Evolutionary conservation across 352 stramenopile species (phyloP).

Genomic region (Phytophthora sansomeana): DNA sequence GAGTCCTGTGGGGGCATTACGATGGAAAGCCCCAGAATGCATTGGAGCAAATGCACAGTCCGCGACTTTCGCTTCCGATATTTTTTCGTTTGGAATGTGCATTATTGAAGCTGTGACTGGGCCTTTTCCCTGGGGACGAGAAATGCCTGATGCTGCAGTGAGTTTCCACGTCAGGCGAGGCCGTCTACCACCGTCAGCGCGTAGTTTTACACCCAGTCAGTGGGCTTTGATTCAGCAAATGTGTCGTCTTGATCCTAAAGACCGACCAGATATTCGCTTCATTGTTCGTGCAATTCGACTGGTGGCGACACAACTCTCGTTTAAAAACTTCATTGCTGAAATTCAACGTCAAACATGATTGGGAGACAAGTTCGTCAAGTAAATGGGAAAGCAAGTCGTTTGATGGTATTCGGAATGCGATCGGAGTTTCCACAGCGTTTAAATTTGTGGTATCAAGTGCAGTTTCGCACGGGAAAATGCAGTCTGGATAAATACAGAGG

Average conservation of each 20-base stretch:
- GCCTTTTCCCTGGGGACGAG: slow-evolving; percentile 16
- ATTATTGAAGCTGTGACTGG: slow-evolving; percentile 30
- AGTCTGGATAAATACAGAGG: background rate
- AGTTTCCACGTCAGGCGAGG: slow-evolving; percentile 19
- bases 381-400: background rate
- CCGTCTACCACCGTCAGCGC: background rate
- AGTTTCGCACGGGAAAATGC: background rate
- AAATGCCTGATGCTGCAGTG: slow-evolving; percentile 24
- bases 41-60: slow-evolving; percentile 11
- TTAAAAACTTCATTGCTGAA: slow-evolving; percentile 5
- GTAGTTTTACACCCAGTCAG: slow-evolving; percentile 20
- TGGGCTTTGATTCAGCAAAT: slow-evolving; percentile 32
- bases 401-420: too few relatives aligned
- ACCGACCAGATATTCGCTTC: slow-evolving; percentile 20
- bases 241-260: slow-evolving; percentile 15
- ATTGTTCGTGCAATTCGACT: slow-evolving; percentile 18
- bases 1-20: slow-evolving; percentile 20
- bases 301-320: slow-evolving; percentile 5
- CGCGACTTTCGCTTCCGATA: slow-evolving; percentile 22
- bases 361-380: background rate
- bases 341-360: background rate
- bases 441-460: background rate
- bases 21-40: slow-evolving; percentile 31
- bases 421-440: too few relatives aligned
- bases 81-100: slow-evolving; percentile 38